Conservation (phyloP, 805 yeast species). For the Metschnikowia sp. region DNA sequence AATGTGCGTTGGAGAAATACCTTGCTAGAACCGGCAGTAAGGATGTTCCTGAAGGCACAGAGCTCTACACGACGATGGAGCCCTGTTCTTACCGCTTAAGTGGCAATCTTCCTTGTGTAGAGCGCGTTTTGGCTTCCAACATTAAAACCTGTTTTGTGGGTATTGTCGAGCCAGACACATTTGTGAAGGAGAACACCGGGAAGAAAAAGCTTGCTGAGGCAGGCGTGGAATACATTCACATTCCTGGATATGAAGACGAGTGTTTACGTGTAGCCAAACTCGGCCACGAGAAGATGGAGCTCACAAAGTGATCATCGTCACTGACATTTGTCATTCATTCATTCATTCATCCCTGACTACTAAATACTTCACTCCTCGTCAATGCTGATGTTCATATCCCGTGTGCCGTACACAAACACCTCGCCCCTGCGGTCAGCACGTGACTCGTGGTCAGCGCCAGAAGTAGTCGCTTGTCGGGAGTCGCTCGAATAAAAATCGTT, state of each 20-base stretch:
- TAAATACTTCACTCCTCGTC: conserved; percentile 2
- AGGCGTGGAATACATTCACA: conserved; percentile 69
- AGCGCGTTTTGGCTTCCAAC: conserved; percentile 58
- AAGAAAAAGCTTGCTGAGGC: conserved; percentile 46
- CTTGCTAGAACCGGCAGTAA: conserved; percentile 32
- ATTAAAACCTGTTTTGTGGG: conserved; percentile 86
- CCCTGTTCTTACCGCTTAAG: conserved; percentile 89
- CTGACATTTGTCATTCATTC: too few species aligned
- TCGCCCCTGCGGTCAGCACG: conserved; percentile 19
- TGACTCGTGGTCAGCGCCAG: not conserved
- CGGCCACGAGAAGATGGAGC: conserved; percentile 52
- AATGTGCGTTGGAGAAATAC: conserved; percentile 83
- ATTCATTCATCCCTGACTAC: too few species aligned
- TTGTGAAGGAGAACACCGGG: conserved; percentile 77
- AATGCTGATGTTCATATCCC: conserved; percentile 29
- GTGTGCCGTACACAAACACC: conserved; percentile 37
- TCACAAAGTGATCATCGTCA: too few species aligned
- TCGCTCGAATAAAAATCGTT: not conserved
- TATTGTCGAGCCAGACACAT: conserved; percentile 83
- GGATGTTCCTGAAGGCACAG: conserved; percentile 69
- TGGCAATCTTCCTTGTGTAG: conserved; percentile 86
- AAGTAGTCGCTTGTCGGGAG: not conserved
- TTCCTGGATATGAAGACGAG: conserved; percentile 78
- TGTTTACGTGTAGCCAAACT: conserved; percentile 66
- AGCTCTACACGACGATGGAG: conserved; percentile 93